Evolutionary conservation across 2,329 filamentous ascomycete species (phyloP).

Genomic region (Pseudocercospora eumusae): DNA sequence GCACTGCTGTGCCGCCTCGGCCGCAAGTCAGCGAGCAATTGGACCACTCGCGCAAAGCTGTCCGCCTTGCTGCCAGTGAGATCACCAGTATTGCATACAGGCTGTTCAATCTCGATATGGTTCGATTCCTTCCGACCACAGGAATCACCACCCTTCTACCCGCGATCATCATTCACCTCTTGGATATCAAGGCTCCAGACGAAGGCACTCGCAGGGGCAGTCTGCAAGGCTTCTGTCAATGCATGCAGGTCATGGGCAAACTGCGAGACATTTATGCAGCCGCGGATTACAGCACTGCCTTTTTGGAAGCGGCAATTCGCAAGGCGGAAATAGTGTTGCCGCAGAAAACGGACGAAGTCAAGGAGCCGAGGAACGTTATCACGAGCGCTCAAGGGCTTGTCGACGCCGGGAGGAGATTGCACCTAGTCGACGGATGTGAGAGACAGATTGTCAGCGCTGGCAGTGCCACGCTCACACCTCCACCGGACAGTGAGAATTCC

Average conservation of each 20-base stretch:
- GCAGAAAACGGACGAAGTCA: conserved; percentile 37
- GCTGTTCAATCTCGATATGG: conserved; percentile 70
- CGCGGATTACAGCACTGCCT: conserved; percentile 93
- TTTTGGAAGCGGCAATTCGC: conserved; percentile 86
- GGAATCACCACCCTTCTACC: conserved; percentile 89
- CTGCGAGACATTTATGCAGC: conserved; percentile 87
- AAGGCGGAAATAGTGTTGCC: conserved; percentile 79
- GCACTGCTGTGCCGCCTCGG: conserved; percentile 49
- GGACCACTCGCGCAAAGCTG: conserved; percentile 77
- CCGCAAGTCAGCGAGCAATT: conserved; percentile 67
- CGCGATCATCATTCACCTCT: conserved; percentile 88
- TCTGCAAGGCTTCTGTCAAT: conserved; percentile 80
- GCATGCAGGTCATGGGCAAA: conserved; percentile 87
- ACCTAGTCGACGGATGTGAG: conserved; percentile 31
- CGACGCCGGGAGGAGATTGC: conserved; percentile 47
- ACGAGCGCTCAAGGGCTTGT: conserved; percentile 51
- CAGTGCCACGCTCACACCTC: conserved; percentile 34
- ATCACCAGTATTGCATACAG: conserved; percentile 83
- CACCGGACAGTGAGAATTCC: conserved; percentile 30
- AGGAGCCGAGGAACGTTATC: conserved; percentile 39
- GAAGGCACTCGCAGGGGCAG: conserved; percentile 70
- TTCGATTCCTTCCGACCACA: conserved; percentile 80
- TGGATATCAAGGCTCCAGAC: conserved; percentile 85
- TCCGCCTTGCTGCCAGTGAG: conserved; percentile 78
- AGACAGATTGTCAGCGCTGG: conserved; percentile 4